Evolutionary conservation across 805 yeast species (phyloP).

Genomic region (Sugiyamaella floridensis): DNA sequence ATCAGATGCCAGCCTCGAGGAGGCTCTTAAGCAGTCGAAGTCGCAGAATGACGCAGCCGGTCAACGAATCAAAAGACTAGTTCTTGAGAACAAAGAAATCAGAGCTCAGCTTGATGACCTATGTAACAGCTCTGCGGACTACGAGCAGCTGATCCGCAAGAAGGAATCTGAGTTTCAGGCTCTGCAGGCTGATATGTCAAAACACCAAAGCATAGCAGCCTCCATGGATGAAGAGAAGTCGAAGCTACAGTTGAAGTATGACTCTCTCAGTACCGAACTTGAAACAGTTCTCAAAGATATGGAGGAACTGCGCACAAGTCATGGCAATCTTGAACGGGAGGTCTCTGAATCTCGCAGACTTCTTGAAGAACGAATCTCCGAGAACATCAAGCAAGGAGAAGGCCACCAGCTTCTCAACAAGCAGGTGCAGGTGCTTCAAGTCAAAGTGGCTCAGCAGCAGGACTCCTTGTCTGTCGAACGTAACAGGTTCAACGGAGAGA

Average conservation of each 20-base stretch:
- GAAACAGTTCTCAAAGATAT: constrained; percentile 26
- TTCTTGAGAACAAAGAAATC: constrained; percentile 41
- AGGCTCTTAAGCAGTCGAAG: constrained; percentile 13
- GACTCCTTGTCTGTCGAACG: constrained; percentile 10
- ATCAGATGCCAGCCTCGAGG: constrained; percentile 24
- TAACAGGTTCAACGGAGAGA: constrained; percentile 13
- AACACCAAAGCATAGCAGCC: constrained; percentile 6
- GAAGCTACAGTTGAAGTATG: constrained; percentile 9
- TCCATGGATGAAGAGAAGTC: constrained; percentile 12
- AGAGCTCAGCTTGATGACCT: constrained; percentile 35
- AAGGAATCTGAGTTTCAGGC: constrained; percentile 22
- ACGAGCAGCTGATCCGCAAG: constrained; percentile 29
- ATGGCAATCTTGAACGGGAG: constrained; percentile 37
- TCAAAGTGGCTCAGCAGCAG: constrained; percentile 13
- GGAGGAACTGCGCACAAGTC: constrained; percentile 9
- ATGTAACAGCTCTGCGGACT: constrained; percentile 33
- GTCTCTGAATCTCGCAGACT: constrained; percentile 38
- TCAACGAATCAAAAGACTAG: constrained; percentile 33
- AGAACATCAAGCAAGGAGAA: constrained; percentile 15
- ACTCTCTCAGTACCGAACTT: constrained; percentile 19
- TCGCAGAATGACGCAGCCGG: constrained; percentile 29
- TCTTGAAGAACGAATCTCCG: constrained; percentile 32
- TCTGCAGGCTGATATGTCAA: constrained; percentile 11
- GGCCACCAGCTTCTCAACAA: constrained; percentile 17
- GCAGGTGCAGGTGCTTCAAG: constrained; percentile 14